Base-by-base conservation (phyloP, 495 filamentous ascomycete genomes). In the Xylaria flabelliformis region DNA sequence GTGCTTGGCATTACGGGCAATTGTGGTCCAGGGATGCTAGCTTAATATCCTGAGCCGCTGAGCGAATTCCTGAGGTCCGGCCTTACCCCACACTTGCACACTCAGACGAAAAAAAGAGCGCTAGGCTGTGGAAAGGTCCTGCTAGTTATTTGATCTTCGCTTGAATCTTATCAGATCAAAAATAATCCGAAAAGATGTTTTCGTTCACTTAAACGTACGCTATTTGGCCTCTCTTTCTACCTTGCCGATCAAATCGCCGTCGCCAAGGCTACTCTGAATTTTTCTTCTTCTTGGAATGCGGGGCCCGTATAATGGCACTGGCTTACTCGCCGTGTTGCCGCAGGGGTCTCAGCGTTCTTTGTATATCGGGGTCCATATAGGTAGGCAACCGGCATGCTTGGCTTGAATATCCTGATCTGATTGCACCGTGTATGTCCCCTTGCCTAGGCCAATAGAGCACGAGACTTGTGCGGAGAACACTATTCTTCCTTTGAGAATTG, bases 281-380 rank as follows among this genome's bases (percentile, higher is more conserved):
- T 51, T 51, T 4, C 13, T 62, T 62, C 21, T 19, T 56, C 9
- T n/a, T 15, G 26, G 7, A 29, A 65, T 65, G 63, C 63, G 63
- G 63, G 42, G 63, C 5, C 34, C 42, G 42, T 48, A 34, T 63
- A 42, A 34, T 41, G 46, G 32, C 32, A 61, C 58, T 41, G 26
- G n/a, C 46, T 55, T n/a, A 36, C 26, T 53, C 10, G 24, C 42
- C 19, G 32, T 41, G 41, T 67, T 21, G 64, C 32, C 64, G 42
- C 63, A 65, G 39, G 63, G 42, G 7, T 15, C 39, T 67, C 42
- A 39, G 26, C 26, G 17, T 53, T 46, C 64, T 36, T 41, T 41
- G 24, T 51, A 66, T 53, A 67, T 46, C 64, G 55, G 44, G 29
- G 29, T 46, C 41, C 64, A 67, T 39, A 67, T 51, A 39, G 44